Base-by-base conservation (phyloP, 371 early-diverging fungal species). In the Mortierella sp. region DNA sequence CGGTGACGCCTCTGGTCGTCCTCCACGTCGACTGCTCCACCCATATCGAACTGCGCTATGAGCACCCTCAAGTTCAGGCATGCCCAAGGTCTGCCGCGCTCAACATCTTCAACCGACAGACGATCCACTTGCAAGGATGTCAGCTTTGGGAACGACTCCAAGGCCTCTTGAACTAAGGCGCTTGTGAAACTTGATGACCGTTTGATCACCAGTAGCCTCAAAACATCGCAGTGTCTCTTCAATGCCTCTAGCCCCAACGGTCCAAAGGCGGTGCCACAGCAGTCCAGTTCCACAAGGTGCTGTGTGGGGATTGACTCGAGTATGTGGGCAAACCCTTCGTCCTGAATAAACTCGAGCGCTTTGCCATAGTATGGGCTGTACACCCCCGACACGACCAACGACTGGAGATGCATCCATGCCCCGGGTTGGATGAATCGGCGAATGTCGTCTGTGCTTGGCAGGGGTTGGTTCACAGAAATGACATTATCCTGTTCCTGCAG, bases 351-450 rank as follows among this genome's bases (percentile, higher is more conserved):
- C 60, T 32, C 14, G 16, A 60, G 60, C 32, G 3, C 12, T 14
- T 32, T 14, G 32, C 32, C 5, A 16, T 7, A 1, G 35, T 63
- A 35, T 32, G 0, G 35, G 35, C 0, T 4, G 18, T 35, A 35
- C 7, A 32, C 1, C 63, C 63, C 63, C 1, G 21, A 35, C 29
- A 63, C 21, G 18, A 63, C 38, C 21, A 35, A 18, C 7, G 63
- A 63, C 38, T 35, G 63, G 18, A 63, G 63, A 63, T 63, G 63
- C 35, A 63, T 63, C 63, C 63, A 18, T 32, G 63, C 35, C 35
- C 35, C 21, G 4, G 21, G 16, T 18, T 63, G 35, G 32, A 63
- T 7, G 35, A 63, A 6, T 35, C 63, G 63, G 1, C 38, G 18
- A 35, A 63, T 32, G 35, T 63, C 63, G 21, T 35, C 63, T 27